These are phyloP conservation scores for Pythium folliculosum DNA, from an alignment of 352 stramenopile species.

Conservation along the genomic window DNA sequence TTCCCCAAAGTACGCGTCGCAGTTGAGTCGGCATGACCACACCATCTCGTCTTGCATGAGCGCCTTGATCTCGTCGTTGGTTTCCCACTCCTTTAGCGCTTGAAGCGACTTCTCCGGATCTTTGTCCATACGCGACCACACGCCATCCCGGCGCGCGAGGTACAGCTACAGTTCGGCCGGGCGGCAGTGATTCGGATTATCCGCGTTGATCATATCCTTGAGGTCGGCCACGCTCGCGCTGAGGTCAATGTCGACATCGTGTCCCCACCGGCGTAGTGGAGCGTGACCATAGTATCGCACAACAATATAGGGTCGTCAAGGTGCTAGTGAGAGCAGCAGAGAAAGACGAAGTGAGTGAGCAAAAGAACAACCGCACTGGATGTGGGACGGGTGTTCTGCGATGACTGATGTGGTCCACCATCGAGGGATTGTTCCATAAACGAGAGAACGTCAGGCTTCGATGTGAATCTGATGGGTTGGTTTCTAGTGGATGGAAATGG, in stretches of 20 bases:
- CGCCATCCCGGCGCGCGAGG: neutral
- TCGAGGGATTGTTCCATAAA: too few relatives aligned
- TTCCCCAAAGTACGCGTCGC: neutral
- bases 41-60: neutral
- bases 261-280: too few relatives aligned
- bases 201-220: neutral
- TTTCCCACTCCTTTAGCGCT: neutral
- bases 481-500: conserved; percentile 30
- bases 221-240: neutral
- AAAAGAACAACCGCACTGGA: too few relatives aligned
- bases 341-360: too few relatives aligned
- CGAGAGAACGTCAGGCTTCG: too few relatives aligned
- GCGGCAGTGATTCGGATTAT: neutral
- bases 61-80: neutral
- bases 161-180: neutral
- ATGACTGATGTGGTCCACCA: too few relatives aligned
- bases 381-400: too few relatives aligned
- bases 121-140: neutral
- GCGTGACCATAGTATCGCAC: too few relatives aligned
- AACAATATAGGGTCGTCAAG: too few relatives aligned
- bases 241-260: neutral
- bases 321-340: too few relatives aligned
- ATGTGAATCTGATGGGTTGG: neutral
- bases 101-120: too few relatives aligned
- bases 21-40: neutral